phyloP scores from a whole-genome alignment of 768 basidiomycete genomes.

The Tylopilus balloui region DNA sequence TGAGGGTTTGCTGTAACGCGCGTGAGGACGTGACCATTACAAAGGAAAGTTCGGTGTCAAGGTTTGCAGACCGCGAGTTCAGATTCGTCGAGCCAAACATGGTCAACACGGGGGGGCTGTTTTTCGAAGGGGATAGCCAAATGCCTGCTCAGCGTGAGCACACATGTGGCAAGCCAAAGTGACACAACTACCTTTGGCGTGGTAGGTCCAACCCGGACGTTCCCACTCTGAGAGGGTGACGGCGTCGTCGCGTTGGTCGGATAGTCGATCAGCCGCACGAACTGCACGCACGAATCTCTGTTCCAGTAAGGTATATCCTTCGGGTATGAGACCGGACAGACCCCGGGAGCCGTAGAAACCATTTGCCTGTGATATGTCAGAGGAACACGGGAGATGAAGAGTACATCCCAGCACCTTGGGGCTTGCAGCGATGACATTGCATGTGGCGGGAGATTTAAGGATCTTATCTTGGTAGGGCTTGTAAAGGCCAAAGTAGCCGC shows the following conservation, averaged over 20 bases:
- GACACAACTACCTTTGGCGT: constrained; percentile 77
- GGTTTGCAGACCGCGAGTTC: constrained; percentile 83
- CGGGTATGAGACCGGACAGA: constrained; percentile 89
- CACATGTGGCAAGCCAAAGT: not conserved
- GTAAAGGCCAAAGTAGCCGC: constrained; percentile 92
- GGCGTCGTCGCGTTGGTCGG: constrained; percentile 33
- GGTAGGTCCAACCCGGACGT: constrained; percentile 91
- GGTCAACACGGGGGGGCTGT: constrained; percentile 59
- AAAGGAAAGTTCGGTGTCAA: constrained; percentile 91
- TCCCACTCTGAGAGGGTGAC: constrained; percentile 87
- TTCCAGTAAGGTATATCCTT: constrained; percentile 88
- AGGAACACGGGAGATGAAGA: not conserved
- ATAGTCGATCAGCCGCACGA: constrained; percentile 39
- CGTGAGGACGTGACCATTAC: constrained; percentile 67
- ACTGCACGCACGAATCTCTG: constrained; percentile 75
- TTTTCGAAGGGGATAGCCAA: constrained; percentile 67
- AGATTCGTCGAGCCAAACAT: constrained; percentile 95
- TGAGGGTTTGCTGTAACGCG: constrained; percentile 44
- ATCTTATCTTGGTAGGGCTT: constrained; percentile 71
- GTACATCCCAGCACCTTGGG: constrained; percentile 58
- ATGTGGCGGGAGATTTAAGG: constrained; percentile 53
- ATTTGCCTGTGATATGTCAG: constrained; percentile 63
- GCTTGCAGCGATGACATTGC: constrained; percentile 77
- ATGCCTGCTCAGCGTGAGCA: constrained; percentile 49
- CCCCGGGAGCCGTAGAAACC: constrained; percentile 91